These are phyloP conservation scores for Diaporthe velutina DNA, from an alignment of 2,329 filamentous ascomycete species.

Conservation along the genomic window DNA sequence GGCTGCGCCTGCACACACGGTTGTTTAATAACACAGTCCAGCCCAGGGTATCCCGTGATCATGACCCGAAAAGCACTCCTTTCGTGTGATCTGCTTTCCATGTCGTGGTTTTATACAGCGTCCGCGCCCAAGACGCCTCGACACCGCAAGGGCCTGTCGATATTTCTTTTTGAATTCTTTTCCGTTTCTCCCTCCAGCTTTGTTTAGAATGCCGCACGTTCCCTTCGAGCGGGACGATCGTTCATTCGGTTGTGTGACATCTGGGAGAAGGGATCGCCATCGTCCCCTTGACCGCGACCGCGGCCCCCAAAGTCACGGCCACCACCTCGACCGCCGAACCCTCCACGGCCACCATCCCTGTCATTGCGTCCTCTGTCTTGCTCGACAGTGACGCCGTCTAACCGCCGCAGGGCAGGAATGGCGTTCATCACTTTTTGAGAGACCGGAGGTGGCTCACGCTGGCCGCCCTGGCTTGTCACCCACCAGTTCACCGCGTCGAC, in stretches of 20 bases:
- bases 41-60: background rate
- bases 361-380: background rate
- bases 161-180: background rate
- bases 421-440: slow-evolving; percentile 39
- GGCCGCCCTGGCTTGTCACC: slow-evolving; percentile 64
- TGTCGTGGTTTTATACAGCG: slow-evolving; percentile 24
- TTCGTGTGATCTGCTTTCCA: background rate
- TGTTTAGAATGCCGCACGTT: slow-evolving; percentile 28
- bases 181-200: background rate
- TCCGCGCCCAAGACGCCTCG: background rate
- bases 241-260: slow-evolving; percentile 8
- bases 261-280: slow-evolving; percentile 29
- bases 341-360: slow-evolving; percentile 22
- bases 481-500: slow-evolving; percentile 68
- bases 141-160: background rate
- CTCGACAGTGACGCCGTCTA: slow-evolving; percentile 52
- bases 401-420: slow-evolving; percentile 49
- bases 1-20: background rate
- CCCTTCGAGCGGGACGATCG: slow-evolving; percentile 7
- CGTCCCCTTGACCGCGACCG: background rate
- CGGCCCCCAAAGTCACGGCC: background rate
- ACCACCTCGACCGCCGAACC: slow-evolving; percentile 17
- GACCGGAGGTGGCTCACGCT: slow-evolving; percentile 61
- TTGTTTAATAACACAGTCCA: slow-evolving; percentile 7
- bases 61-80: background rate